phyloP scores from a whole-genome alignment of 148 eudicot species.

The Agrostemma githago region DNA sequence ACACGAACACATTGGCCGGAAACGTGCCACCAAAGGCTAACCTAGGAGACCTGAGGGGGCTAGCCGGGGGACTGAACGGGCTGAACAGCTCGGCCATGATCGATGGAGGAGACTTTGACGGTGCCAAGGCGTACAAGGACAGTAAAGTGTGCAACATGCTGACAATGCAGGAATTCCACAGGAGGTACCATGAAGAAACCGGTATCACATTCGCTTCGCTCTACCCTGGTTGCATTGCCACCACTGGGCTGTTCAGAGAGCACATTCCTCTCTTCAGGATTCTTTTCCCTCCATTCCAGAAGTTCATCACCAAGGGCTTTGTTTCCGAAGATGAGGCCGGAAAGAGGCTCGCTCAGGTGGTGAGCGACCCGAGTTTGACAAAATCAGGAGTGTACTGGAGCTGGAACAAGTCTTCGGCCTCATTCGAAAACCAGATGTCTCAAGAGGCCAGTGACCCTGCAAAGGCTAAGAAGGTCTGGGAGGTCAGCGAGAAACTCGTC shows the following conservation, averaged over 20 bases:
- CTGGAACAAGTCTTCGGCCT: slow-evolving; percentile 64
- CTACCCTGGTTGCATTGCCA: slow-evolving; percentile 91
- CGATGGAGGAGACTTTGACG: slow-evolving; percentile 86
- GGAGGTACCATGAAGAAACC: slow-evolving; percentile 69
- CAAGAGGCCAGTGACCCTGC: slow-evolving; percentile 59
- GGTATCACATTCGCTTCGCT: slow-evolving; percentile 77
- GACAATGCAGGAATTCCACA: slow-evolving; percentile 87
- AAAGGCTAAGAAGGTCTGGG: slow-evolving; percentile 64
- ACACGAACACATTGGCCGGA: slow-evolving; percentile 89
- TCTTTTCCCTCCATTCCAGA: slow-evolving; percentile 89
- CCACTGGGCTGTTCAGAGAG: slow-evolving; percentile 78
- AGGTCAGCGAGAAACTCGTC: slow-evolving; percentile 61
- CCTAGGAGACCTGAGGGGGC: slow-evolving; percentile 84
- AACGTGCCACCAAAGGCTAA: slow-evolving; percentile 94
- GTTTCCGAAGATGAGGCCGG: slow-evolving; percentile 89
- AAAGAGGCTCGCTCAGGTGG: slow-evolving; percentile 82
- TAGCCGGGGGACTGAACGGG: slow-evolving; percentile 69
- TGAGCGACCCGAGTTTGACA: slow-evolving; percentile 63
- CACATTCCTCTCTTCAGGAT: slow-evolving; percentile 74
- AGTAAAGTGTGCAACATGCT: slow-evolving; percentile 97
- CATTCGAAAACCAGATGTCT: slow-evolving; percentile 61
- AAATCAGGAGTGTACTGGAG: slow-evolving; percentile 83
- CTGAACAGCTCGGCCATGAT: slow-evolving; percentile 79
- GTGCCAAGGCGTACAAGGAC: slow-evolving; percentile 93
- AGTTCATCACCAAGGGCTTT: slow-evolving; percentile 74